Conservation (phyloP, 177 flowering plant species). For the Vitis hybrid region DNA sequence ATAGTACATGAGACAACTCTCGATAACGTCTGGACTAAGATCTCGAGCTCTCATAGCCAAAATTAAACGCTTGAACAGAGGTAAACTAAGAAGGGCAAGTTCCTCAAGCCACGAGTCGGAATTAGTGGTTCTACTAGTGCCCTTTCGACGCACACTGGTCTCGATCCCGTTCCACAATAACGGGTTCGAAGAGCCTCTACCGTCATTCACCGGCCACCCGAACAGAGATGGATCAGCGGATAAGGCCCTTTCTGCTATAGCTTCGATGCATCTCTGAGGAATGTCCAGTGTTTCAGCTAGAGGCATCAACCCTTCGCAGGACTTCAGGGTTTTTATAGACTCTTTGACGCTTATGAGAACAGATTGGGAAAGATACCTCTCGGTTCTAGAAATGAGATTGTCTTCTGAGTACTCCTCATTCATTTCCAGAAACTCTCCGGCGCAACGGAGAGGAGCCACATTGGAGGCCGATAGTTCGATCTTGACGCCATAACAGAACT, state of each 20-base stretch:
- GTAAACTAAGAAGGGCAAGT: conserved; percentile 46
- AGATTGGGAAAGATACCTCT: conserved; percentile 54
- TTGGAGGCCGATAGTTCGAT: conserved; percentile 60
- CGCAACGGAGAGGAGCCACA: conserved; percentile 86
- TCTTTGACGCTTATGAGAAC: conserved; percentile 60
- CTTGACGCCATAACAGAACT: conserved; percentile 95
- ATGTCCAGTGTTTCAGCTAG: conserved; percentile 61
- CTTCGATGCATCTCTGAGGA: conserved; percentile 64
- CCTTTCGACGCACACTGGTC: conserved; percentile 28
- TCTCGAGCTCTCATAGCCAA: conserved; percentile 55
- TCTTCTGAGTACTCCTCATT: conserved; percentile 81
- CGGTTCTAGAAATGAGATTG: conserved; percentile 80
- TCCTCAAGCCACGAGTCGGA: conserved; percentile 69
- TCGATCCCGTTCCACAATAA: conserved; percentile 59
- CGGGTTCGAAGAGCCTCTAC: conserved; percentile 28
- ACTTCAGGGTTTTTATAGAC: conserved; percentile 56
- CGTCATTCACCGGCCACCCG: conserved; percentile 86
- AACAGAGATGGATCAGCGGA: conserved; percentile 68
- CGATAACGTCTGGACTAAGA: conserved; percentile 60
- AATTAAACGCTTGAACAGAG: conserved; percentile 62
- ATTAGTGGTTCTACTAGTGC: conserved; percentile 4
- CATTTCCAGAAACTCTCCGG: conserved; percentile 84
- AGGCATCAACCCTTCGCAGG: conserved; percentile 63
- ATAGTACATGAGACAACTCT: conserved; percentile 65
- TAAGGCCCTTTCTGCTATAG: conserved; percentile 54